A percentile compares a stretch with the other conserved stretches of the same genome.
Evolutionary conservation across 1,139 yeast species (phyloP).

Genomic region (Debaryomyces udenii): DNA sequence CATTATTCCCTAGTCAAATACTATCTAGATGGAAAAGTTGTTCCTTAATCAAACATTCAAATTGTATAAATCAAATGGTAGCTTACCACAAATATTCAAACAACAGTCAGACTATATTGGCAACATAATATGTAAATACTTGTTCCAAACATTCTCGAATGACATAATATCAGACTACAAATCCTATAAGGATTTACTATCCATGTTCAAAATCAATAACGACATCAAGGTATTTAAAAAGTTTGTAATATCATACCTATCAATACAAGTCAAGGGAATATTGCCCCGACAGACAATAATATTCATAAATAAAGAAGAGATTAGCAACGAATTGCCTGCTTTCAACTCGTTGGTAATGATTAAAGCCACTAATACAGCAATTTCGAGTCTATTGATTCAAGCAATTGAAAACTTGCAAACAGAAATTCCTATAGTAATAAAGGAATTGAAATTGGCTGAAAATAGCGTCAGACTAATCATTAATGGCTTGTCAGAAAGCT

Average conservation of each 20-base stretch:
- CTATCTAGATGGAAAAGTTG: conserved; percentile 8
- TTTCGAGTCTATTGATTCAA: conserved; percentile 8
- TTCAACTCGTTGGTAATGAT: conserved; percentile 18
- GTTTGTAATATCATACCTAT: conserved; percentile 12
- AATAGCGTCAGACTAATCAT: conserved; percentile 16
- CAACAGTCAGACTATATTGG: conserved; percentile 17
- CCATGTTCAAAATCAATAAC: conserved; percentile 6
- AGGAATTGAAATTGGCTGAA: conserved; percentile 14
- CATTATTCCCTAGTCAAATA: background rate
- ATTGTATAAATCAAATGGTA: conserved; percentile 20
- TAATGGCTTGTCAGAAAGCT: conserved; percentile 14
- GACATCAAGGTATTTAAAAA: conserved; percentile 3
- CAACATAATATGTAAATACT: conserved; percentile 1
- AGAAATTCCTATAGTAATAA: conserved; percentile 19
- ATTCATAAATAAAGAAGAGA: conserved; percentile 10
- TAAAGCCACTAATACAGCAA: conserved; percentile 11
- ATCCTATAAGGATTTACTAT: conserved; percentile 10
- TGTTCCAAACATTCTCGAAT: conserved; percentile 13
- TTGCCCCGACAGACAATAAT: conserved; percentile 16
- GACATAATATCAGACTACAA: conserved; percentile 17
- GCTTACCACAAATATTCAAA: conserved; percentile 13
- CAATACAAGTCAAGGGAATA: conserved; percentile 12
- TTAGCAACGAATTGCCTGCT: background rate
- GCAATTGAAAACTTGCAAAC: conserved; percentile 12
- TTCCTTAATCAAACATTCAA: conserved; percentile 23